Evolutionary conservation across 177 flowering plant genomes (phyloP).

Genomic region (Vitis hybrid): DNA sequence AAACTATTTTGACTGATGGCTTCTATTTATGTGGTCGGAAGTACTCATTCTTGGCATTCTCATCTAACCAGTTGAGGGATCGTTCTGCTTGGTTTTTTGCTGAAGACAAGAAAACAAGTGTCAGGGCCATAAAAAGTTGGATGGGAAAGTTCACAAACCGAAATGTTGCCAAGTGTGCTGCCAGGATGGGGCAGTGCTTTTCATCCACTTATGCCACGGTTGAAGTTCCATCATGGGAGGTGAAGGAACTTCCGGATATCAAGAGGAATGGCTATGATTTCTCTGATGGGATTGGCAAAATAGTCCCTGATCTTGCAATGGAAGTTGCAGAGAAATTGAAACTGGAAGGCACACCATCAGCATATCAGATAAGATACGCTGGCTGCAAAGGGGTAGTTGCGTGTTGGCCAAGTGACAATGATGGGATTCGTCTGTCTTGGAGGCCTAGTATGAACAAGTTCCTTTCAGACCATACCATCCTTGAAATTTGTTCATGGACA

Average conservation of each 20-base stretch:
- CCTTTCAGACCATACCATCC: conserved; percentile 50
- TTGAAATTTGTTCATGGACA: conserved; percentile 94
- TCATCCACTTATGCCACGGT: conserved; percentile 94
- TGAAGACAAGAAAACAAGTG: conserved; percentile 40
- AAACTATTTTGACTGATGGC: conserved; percentile 50
- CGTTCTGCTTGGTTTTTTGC: conserved; percentile 98
- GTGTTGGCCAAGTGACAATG: conserved; percentile 68
- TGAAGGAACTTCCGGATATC: conserved; percentile 59
- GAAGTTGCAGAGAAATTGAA: conserved; percentile 75
- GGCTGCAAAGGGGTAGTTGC: conserved; percentile 96
- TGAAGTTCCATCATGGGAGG: conserved; percentile 59
- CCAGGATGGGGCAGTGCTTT: conserved; percentile 96
- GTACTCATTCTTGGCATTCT: conserved; percentile 87
- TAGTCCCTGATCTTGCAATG: conserved; percentile 73
- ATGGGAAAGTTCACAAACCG: conserved; percentile 75
- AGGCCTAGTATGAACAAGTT: conserved; percentile 92
- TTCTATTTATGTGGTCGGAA: conserved; percentile 76
- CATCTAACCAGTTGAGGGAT: conserved; percentile 88
- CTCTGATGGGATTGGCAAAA: conserved; percentile 92
- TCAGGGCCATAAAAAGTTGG: conserved; percentile 47
- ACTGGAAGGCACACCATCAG: conserved; percentile 63
- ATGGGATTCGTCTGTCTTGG: conserved; percentile 51
- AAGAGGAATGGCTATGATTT: conserved; percentile 65
- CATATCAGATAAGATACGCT: conserved; percentile 89
- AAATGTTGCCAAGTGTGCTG: conserved; percentile 85